Conservation (phyloP, 1,139 yeast genomes). For the Wickerhamomyces sp. region DNA sequence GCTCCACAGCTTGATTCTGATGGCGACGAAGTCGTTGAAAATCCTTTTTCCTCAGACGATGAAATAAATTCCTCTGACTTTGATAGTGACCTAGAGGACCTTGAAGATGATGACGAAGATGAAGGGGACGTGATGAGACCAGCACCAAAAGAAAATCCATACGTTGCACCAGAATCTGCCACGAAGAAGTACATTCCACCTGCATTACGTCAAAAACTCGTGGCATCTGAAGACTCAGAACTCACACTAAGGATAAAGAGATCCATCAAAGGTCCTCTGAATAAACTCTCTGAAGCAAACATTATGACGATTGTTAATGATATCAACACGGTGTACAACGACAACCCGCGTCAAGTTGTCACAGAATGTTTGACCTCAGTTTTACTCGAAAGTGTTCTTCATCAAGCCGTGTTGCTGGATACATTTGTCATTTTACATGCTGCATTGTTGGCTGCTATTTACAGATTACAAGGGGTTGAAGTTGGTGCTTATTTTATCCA, state of each 20-base stretch:
- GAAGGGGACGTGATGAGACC: conserved; percentile 28
- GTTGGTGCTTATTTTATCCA: conserved; percentile 89
- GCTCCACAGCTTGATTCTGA: conserved; percentile 2
- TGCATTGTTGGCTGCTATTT: conserved; percentile 68
- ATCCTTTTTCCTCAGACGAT: conserved; percentile 40
- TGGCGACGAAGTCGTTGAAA: conserved; percentile 24
- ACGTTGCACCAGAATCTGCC: conserved; percentile 61
- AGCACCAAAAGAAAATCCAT: conserved; percentile 67
- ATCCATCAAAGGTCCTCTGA: conserved; percentile 73
- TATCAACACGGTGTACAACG: conserved; percentile 54
- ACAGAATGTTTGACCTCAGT: conserved; percentile 62
- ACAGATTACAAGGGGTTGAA: conserved; percentile 77
- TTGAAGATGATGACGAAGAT: conserved; percentile 33
- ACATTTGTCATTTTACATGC: conserved; percentile 79
- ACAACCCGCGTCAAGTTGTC: conserved; percentile 71
- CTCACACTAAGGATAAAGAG: conserved; percentile 48
- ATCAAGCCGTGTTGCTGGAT: conserved; percentile 62
- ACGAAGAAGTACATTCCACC: conserved; percentile 68
- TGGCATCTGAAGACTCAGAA: conserved; percentile 37
- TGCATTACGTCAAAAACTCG: conserved; percentile 58
- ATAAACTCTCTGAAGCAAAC: conserved; percentile 84
- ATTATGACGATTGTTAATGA: conserved; percentile 65
- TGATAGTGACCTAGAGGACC: conserved; percentile 28
- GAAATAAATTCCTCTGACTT: conserved; percentile 45
- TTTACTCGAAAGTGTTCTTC: conserved; percentile 64